These are phyloP conservation scores for Suillus luteus DNA, from an alignment of 768 basidiomycete genomes.

Conservation along the genomic window DNA sequence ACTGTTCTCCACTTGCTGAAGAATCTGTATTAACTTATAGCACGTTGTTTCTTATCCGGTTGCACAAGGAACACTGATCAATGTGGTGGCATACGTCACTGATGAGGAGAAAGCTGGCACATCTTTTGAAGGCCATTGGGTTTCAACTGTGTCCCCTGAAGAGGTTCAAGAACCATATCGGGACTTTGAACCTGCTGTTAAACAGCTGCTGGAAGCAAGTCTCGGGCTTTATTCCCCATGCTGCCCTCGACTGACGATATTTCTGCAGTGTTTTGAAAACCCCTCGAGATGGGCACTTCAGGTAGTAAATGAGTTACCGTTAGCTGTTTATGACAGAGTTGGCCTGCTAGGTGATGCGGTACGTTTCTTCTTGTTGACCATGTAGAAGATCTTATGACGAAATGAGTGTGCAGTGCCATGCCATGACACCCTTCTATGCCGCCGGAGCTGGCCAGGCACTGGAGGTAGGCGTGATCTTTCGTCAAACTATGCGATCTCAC, in stretches of 20 bases:
- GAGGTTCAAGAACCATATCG: constrained; percentile 31
- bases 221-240: background rate
- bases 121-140: constrained; percentile 29
- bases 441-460: constrained; percentile 62
- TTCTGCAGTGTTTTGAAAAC: constrained; percentile 32
- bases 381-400: background rate
- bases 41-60: constrained; percentile 41
- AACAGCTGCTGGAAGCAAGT: constrained; percentile 19
- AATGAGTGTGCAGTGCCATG: constrained; percentile 33
- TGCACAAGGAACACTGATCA: constrained; percentile 34
- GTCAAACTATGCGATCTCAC: background rate
- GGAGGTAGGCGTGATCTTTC: constrained; percentile 39
- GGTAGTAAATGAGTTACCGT: constrained; percentile 38
- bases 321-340: constrained; percentile 39
- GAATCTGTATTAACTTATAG: constrained; percentile 22
- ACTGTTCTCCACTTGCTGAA: background rate
- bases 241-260: constrained; percentile 12
- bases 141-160: constrained; percentile 26
- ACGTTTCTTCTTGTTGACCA: background rate
- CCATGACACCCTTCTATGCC: constrained; percentile 56
- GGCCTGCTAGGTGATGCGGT: constrained; percentile 19
- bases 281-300: constrained; percentile 46
- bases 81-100: constrained; percentile 34
- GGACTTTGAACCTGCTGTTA: constrained; percentile 38
- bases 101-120: constrained; percentile 31